Base-by-base conservation (phyloP, 441 rosid genomes). In the Erodium chrysanthum region DNA sequence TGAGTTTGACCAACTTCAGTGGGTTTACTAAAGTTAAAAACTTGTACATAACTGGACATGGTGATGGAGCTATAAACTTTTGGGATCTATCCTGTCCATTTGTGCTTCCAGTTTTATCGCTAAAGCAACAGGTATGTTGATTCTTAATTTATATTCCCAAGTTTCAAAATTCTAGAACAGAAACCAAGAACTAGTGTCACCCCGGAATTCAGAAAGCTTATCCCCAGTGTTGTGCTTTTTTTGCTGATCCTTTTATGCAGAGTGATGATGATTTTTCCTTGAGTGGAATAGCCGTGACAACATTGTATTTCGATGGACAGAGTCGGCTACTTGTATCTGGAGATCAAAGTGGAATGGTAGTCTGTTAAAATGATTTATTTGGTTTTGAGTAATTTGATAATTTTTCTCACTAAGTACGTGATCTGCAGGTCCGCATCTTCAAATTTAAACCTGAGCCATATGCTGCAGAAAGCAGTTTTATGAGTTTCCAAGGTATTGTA, bases 51-150 rank as follows among this genome's bases (percentile, higher is more conserved):
- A 84, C 92, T 23, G 98, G 98, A 46, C 98, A 91, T 68, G 77
- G 83, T 67, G 88, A 91, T 77, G 98, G 98, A 76, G 80, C 84
- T 52, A 80, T 86, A 73, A 75, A 88, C 67, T 84, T 93, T 68
- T 93, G 97, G 98, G 96, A 93, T 78, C 78, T 83, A 70, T 78
- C 96, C 7, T 88, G 89, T 72, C 86, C 92, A 59, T 71, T 89
- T 74, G 79, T 75, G 21, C 67, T 86, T 76, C 98, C 87, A 33
- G 40, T 88, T 71, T 68, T 91, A 65, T 82, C 84, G 18, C 23
- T 91, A 42, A 90, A 81, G 80, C 96, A 89, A 66, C 97, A 91
- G 93, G 98, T 90, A 79, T 21, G n/a, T 58, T 58, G 11, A 63
- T 7, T 29, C 59, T 60, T 11, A 7, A 15, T 37, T 11, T 71